These are phyloP conservation scores for Cicer bijugum DNA, from an alignment of 306 rosid species.

Conservation along the genomic window DNA sequence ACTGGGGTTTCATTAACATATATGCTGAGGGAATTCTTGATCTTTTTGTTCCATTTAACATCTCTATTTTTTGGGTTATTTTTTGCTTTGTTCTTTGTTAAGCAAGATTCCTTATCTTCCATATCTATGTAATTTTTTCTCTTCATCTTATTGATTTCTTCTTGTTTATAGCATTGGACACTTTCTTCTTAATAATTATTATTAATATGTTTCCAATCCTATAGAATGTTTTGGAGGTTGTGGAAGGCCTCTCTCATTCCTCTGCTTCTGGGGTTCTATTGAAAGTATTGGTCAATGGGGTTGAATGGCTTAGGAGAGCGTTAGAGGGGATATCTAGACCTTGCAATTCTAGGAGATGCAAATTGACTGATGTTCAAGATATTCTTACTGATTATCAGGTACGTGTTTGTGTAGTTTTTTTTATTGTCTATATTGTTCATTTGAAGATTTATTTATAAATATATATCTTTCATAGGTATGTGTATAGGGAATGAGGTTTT, in stretches of 20 bases:
- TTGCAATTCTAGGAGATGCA: slow-evolving; percentile 55
- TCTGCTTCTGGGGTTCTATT: slow-evolving; percentile 59
- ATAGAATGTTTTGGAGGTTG: slow-evolving; percentile 78
- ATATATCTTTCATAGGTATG: slow-evolving; percentile 26
- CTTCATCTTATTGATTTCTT: slow-evolving; percentile 31
- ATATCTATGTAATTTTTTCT: not conserved
- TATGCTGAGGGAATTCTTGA: slow-evolving; percentile 3
- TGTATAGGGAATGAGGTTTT: not conserved
- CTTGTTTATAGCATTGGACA: not conserved
- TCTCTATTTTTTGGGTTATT: not conserved
- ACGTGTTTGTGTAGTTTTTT: slow-evolving; percentile 28
- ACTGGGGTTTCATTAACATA: not conserved
- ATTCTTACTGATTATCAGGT: slow-evolving; percentile 67
- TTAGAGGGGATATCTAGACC: slow-evolving; percentile 60
- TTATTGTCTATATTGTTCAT: slow-evolving; percentile 27
- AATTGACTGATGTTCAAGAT: slow-evolving; percentile 72
- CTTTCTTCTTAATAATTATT: slow-evolving; percentile 18
- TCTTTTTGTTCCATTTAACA: slow-evolving; percentile 8
- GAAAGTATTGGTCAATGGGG: slow-evolving; percentile 61
- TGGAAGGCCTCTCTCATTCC: slow-evolving; percentile 53
- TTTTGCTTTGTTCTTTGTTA: slow-evolving; percentile 12
- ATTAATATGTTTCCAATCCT: slow-evolving; percentile 41
- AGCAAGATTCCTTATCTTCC: slow-evolving; percentile 25
- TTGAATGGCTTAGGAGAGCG: slow-evolving; percentile 80
- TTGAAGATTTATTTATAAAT: slow-evolving; percentile 4